Base-by-base conservation (phyloP, 495 filamentous ascomycete species). In the Penicillium fimorum region DNA sequence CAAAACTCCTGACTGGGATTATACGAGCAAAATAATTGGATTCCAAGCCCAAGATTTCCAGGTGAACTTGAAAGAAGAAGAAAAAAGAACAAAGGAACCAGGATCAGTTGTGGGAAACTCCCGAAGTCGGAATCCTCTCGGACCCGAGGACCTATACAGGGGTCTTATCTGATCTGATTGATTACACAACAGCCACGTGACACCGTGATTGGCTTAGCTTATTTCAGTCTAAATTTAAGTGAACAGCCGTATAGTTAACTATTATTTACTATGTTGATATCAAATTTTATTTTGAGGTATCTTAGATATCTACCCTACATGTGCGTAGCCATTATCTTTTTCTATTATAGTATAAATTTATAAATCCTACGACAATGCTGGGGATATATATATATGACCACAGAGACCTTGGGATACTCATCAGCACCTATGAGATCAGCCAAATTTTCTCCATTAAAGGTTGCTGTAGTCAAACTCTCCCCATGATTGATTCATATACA, bases 91-190 rank as follows among this genome's bases (percentile, higher is more conserved):
- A 20, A n/a, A 10, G 17, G 10, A 41, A 27, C 4, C 2, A 0
- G 35, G 20, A 29, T n/a, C 9, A 6, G 3, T 6, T 24, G 11
- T n/a, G 22, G n/a, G 10, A 25, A 20, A 7, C 47, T 37, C 4
- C 25, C 25, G 25, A 27, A 4, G 25, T 27, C 20, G 6, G 33
- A 24, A 40, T 50, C 8, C 20, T 6, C 44, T 11, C 13, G n/a
- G 35, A 17, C 2, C 12, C 22, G 22, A 1, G 22, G 22, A 22
- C 35, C 35, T 15, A 30, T 3, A 47, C 9, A 5, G 3, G 29
- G 3, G 45, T 43, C 50, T 52, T 52, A 52, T 52, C 50, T 42
- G 50, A 52, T 52, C 50, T 40, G 50, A 51, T 51, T 51, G 49
- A 51, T 51, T 51, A 51, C 24, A 48, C 12, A 35, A 48, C 20